A percentile compares a stretch with the other conserved stretches of the same genome.
Evolutionary conservation across 352 stramenopile genomes (phyloP).

Genomic region (Pelagophyceae sp.): DNA sequence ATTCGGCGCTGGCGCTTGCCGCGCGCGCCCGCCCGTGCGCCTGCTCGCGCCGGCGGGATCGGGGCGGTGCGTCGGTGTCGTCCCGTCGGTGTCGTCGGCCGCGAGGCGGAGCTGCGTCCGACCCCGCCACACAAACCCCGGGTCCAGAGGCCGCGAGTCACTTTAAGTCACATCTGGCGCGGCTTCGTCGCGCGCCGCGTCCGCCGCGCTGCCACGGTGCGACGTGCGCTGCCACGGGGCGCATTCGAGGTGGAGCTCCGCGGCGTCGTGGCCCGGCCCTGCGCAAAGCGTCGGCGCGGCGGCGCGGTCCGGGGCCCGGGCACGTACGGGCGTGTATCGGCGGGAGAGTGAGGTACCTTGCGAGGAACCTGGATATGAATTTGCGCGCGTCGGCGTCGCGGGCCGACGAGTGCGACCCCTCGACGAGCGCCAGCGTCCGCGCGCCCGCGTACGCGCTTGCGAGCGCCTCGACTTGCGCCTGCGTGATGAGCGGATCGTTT

Average conservation of each 20-base stretch:
- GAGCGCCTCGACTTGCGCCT: conserved; percentile 58
- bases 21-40: too few species aligned
- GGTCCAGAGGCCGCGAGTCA: too few species aligned
- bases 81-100: too few species aligned
- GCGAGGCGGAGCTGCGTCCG: too few species aligned
- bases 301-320: not conserved
- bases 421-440: conserved; percentile 45
- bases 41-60: too few species aligned
- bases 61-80: too few species aligned
- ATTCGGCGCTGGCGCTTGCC: too few species aligned
- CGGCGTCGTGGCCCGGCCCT: not conserved
- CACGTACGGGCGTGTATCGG: not conserved
- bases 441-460: conserved; percentile 52
- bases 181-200: too few species aligned
- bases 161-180: too few species aligned
- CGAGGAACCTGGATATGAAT: conserved; percentile 57
- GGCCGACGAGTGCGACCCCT: conserved; percentile 56
- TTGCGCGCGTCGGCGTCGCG: conserved; percentile 46
- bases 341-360: conserved; percentile 26
- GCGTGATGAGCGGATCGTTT: conserved; percentile 56
- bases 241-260: conserved; percentile 10
- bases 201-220: too few species aligned
- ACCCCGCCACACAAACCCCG: too few species aligned
- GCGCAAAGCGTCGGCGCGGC: not conserved
- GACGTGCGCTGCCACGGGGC: conserved; percentile 10